These are phyloP conservation scores for Lipomyces sp. DNA, from an alignment of 805 yeast genomes.

Conservation along the genomic window DNA sequence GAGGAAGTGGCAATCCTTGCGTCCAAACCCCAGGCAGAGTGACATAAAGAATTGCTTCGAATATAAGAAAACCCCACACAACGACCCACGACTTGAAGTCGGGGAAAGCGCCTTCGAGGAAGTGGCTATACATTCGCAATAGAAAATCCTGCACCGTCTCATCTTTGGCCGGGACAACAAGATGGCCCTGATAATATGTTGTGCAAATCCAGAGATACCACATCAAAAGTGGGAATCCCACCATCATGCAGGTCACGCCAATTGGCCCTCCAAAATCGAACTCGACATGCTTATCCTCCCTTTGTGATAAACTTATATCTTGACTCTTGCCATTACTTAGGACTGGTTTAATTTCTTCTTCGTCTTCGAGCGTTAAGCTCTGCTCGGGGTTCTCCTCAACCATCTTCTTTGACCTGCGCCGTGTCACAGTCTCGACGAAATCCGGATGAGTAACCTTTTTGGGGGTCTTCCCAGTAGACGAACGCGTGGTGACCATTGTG, in stretches of 20 bases:
- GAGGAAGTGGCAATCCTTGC: conserved; percentile 89
- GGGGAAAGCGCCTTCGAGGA: conserved; percentile 49
- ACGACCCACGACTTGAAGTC: conserved; percentile 63
- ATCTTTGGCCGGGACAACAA: conserved; percentile 68
- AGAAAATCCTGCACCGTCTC: conserved; percentile 54
- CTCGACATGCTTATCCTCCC: conserved; percentile 40
- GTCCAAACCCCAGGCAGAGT: conserved; percentile 93
- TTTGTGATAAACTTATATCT: not conserved
- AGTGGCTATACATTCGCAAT: conserved; percentile 43
- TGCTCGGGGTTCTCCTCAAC: conserved; percentile 4
- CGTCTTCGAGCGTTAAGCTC: not conserved
- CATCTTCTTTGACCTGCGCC: conserved; percentile 5
- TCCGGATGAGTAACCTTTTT: conserved; percentile 24
- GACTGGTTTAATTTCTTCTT: not conserved
- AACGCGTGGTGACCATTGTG: conserved; percentile 31
- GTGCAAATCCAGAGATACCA: conserved; percentile 96
- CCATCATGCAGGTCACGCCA: conserved; percentile 90
- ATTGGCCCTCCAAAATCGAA: conserved; percentile 93
- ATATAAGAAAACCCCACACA: conserved; percentile 68
- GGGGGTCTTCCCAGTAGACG: conserved; percentile 33
- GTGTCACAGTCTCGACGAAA: conserved; percentile 25
- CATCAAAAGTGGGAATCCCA: conserved; percentile 92
- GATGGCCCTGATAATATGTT: conserved; percentile 71
- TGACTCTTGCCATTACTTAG: not conserved
- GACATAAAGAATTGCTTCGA: conserved; percentile 76